Evolutionary conservation across 169 alveolate species (phyloP).

Genomic region (Ophryocystis elektroscirrha): DNA sequence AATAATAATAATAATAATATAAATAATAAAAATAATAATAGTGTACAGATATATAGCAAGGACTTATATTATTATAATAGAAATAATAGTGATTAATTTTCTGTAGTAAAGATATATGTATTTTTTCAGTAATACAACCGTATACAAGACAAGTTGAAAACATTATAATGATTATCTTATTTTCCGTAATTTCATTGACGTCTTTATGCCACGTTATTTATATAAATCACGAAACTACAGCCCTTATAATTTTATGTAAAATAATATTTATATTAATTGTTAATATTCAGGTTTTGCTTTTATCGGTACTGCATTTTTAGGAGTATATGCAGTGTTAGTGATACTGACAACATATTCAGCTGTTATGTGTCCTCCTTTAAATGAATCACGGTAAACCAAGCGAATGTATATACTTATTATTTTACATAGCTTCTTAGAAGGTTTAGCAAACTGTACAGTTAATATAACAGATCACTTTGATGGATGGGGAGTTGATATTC

Average conservation of each 20-base stretch:
- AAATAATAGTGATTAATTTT: too few relatives aligned
- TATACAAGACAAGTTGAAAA: not conserved
- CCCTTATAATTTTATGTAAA: not conserved
- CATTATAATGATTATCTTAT: not conserved
- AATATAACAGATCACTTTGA: not conserved
- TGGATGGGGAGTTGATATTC: not conserved
- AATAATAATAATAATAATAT: too few relatives aligned
- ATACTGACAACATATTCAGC: not conserved
- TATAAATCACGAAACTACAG: not conserved
- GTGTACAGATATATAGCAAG: too few relatives aligned
- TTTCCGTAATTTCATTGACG: not conserved
- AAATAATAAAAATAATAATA: too few relatives aligned
- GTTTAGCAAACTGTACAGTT: not conserved
- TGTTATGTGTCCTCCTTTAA: not conserved
- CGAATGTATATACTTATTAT: too few relatives aligned
- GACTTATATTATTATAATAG: too few relatives aligned
- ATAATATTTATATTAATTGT: not conserved
- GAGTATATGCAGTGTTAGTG: not conserved
- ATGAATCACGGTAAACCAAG: too few relatives aligned
- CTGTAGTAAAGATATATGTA: too few relatives aligned
- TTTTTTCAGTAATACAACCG: not conserved
- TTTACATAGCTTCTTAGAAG: not conserved
- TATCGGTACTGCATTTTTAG: not conserved
- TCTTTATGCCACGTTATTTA: not conserved
- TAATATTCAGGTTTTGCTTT: not conserved